Evolutionary conservation across 2,329 filamentous ascomycete species (phyloP).

Genomic region (Colletotrichum sp.): DNA sequence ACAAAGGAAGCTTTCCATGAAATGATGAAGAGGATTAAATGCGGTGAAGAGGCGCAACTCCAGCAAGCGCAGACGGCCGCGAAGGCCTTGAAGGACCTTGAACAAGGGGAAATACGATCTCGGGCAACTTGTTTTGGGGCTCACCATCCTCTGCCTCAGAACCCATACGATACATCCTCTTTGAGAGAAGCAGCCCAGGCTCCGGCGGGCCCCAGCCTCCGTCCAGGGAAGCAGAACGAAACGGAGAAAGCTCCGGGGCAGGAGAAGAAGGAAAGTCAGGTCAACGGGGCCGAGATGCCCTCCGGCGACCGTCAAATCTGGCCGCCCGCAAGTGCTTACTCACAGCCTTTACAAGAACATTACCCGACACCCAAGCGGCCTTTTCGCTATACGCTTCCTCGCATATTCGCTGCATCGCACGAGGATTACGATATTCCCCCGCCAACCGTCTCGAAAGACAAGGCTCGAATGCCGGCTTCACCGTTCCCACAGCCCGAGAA

Average conservation of each 20-base stretch:
- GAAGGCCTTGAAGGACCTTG: neutral
- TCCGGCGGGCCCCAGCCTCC: neutral
- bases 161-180: neutral
- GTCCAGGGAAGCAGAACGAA: too few species aligned
- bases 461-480: neutral
- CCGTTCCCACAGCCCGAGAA: neutral
- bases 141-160: neutral
- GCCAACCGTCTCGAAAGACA: neutral
- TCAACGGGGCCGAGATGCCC: too few species aligned
- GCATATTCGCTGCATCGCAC: too few species aligned
- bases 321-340: rapidly evolving
- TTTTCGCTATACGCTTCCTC: too few species aligned
- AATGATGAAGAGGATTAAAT: neutral
- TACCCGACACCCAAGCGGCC: too few species aligned
- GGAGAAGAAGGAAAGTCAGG: too few species aligned
- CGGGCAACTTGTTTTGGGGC: rapidly evolving
- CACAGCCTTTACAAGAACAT: too few species aligned
- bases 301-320: too few species aligned
- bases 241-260: too few species aligned
- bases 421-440: neutral
- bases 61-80: rapidly evolving
- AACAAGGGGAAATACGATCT: too few species aligned
- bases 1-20: neutral
- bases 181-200: neutral
- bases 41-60: neutral